Percentiles rank a stretch among this genome's conserved stretches.
phyloP scores from a whole-genome alignment of 768 basidiomycete species.

The Lepiota brunneoincarnata region DNA sequence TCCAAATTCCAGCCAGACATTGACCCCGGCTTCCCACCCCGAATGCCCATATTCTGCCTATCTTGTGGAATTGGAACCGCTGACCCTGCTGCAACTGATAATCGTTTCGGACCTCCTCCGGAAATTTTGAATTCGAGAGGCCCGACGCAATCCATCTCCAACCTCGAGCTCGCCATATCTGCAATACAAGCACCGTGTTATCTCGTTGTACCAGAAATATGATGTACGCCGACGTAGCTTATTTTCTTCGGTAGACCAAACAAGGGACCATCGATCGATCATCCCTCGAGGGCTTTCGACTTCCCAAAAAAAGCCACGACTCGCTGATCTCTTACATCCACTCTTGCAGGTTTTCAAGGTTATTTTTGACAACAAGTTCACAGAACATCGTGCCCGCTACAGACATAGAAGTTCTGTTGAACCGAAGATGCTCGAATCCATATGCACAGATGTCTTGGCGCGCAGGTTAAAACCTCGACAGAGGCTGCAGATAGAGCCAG shows the following conservation, averaged over 20 bases:
- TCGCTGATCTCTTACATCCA: background rate
- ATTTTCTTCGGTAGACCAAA: background rate
- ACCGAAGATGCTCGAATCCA: background rate
- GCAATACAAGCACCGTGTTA: background rate
- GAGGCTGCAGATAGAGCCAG: background rate
- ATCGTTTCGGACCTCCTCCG: background rate
- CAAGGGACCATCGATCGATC: background rate
- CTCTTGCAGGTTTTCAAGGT: too few species aligned
- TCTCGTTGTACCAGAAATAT: background rate
- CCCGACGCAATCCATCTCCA: too few species aligned
- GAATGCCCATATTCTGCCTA: too few species aligned
- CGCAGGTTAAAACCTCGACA: conserved; percentile 2
- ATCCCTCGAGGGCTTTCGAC: background rate
- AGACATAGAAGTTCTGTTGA: background rate
- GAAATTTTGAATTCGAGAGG: background rate
- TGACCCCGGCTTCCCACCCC: conserved; percentile 5
- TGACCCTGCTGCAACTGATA: background rate
- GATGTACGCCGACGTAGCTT: background rate
- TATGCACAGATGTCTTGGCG: background rate
- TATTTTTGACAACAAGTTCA: conserved; percentile 8
- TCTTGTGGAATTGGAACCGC: background rate
- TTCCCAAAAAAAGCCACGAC: background rate
- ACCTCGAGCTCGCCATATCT: background rate
- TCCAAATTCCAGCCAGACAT: background rate
- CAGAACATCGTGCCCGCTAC: conserved; percentile 1